These are phyloP conservation scores for Pseudozyma flocculosa DNA, from an alignment of 1,284 basidiomycete species.

Conservation along the genomic window DNA sequence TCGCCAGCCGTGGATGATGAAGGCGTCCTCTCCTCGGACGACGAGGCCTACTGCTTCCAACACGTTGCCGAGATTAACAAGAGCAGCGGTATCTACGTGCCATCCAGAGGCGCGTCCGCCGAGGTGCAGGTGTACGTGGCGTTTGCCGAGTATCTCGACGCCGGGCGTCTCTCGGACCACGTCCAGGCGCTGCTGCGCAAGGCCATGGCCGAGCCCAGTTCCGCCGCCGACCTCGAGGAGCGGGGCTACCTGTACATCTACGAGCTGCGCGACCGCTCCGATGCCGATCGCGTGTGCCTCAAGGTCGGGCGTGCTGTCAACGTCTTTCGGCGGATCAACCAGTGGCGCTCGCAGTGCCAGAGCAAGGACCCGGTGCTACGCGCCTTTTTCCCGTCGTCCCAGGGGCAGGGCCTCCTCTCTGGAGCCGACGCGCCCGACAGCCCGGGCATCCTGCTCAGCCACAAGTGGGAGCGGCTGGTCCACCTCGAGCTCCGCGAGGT, in stretches of 20 bases:
- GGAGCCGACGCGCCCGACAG: slow-evolving; percentile 8
- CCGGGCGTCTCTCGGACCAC: slow-evolving; percentile 3
- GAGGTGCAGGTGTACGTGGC: slow-evolving; percentile 1
- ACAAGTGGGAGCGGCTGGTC: slow-evolving; percentile 39
- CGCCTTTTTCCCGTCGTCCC: slow-evolving; percentile 10
- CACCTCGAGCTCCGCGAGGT: slow-evolving; percentile 31
- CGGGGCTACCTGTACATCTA: slow-evolving; percentile 44
- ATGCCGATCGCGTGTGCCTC: slow-evolving; percentile 16
- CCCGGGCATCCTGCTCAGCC: slow-evolving; percentile 16
- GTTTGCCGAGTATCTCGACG: slow-evolving; percentile 9
- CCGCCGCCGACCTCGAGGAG: slow-evolving; percentile 15
- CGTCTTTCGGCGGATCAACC: slow-evolving; percentile 26
- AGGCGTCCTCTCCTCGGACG: no score
- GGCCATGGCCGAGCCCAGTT: slow-evolving; percentile 14
- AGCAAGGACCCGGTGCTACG: slow-evolving; percentile 28
- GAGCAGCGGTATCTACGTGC: slow-evolving; percentile 24
- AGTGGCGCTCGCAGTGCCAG: slow-evolving; percentile 39
- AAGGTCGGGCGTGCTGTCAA: slow-evolving; percentile 37
- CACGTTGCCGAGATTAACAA: slow-evolving; percentile 42
- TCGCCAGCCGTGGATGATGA: no score
- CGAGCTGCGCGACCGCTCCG: slow-evolving; percentile 29
- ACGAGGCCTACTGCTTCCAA: slow-evolving; percentile 36
- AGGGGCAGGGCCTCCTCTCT: slow-evolving; percentile 19
- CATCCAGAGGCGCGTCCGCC: neutral
- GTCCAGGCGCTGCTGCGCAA: slow-evolving; percentile 23